Conservation (phyloP, 208 protist species). For the Crithidia thermophila region DNA sequence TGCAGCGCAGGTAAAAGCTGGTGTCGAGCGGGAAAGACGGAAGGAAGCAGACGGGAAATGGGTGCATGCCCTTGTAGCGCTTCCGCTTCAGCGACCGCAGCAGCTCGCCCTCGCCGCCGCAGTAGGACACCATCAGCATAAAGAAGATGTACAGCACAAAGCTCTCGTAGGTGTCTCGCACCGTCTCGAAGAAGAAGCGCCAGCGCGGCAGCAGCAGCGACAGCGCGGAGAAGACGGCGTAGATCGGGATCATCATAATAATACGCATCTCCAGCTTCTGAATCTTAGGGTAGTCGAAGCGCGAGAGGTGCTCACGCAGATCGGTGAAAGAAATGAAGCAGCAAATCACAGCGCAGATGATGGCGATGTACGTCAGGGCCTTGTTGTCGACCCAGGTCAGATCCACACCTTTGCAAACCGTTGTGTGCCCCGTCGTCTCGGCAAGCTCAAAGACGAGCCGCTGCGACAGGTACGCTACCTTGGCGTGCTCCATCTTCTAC, state of each 20-base stretch:
- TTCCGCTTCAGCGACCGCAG: conserved; percentile 79
- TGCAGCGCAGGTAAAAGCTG: conserved; percentile 83
- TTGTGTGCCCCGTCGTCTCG: not conserved
- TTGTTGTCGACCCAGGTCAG: conserved; percentile 57
- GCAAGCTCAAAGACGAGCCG: conserved; percentile 18
- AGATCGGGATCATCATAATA: conserved; percentile 89
- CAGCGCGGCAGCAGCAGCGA: conserved; percentile 53
- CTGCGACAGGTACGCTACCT: conserved; percentile 12
- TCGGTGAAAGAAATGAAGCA: conserved; percentile 71
- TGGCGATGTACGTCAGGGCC: conserved; percentile 48
- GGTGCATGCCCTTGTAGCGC: conserved; percentile 74
- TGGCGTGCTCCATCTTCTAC: not conserved
- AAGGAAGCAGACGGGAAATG: conserved; percentile 74
- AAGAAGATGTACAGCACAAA: conserved; percentile 94
- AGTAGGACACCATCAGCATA: conserved; percentile 89
- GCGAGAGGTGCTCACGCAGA: conserved; percentile 67
- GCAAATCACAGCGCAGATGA: conserved; percentile 48
- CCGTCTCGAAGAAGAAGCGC: conserved; percentile 82
- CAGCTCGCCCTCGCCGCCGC: conserved; percentile 82
- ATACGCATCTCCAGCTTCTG: conserved; percentile 88
- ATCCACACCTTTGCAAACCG: conserved; percentile 40
- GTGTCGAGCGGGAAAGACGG: conserved; percentile 69
- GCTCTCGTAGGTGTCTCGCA: conserved; percentile 89
- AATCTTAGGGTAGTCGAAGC: conserved; percentile 79
- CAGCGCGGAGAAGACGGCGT: conserved; percentile 73